Evolutionary conservation across 2,329 filamentous ascomycete species (phyloP).

Genomic region (Pleurostoma richardsiae): DNA sequence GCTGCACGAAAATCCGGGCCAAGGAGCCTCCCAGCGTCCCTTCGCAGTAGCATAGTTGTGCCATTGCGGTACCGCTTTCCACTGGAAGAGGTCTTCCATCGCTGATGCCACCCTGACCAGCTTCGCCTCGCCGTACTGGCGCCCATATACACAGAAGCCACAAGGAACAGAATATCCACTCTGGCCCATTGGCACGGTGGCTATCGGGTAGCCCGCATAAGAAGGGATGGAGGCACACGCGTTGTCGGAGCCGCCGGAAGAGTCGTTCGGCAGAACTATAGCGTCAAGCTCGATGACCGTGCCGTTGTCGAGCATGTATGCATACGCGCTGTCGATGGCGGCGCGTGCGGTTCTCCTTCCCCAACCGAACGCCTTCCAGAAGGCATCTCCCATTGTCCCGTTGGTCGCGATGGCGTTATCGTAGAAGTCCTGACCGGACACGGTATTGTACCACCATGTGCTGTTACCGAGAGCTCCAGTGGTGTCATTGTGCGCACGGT

Average conservation of each 20-base stretch:
- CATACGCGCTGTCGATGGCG: constrained; percentile 7
- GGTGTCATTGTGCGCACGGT: constrained; percentile 10
- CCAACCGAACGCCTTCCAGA: constrained; percentile 8
- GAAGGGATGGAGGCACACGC: constrained; percentile 5
- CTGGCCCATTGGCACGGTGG: not conserved
- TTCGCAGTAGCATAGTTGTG: not conserved
- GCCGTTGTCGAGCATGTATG: not conserved
- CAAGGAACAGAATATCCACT: not conserved
- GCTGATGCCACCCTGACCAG: constrained; percentile 2
- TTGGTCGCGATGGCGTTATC: constrained; percentile 6
- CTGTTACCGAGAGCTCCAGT: constrained; percentile 10
- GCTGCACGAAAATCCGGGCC: constrained; percentile 5
- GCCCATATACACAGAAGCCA: constrained; percentile 1
- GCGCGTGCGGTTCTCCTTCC: constrained; percentile 5
- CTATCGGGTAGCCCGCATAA: constrained; percentile 5
- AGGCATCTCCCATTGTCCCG: constrained; percentile 4
- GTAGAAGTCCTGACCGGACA: constrained; percentile 9
- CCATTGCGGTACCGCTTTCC: constrained; percentile 1
- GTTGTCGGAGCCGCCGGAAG: constrained; percentile 2
- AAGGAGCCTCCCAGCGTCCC: constrained; percentile 4
- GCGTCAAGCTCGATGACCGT: constrained; percentile 4
- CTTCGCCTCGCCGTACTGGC: constrained; percentile 3
- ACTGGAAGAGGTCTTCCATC: constrained; percentile 2
- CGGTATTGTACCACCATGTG: constrained; percentile 12
- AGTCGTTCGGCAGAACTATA: constrained; percentile 6